Conservation (phyloP, 345 rosid species). For the Salix dunnii region DNA sequence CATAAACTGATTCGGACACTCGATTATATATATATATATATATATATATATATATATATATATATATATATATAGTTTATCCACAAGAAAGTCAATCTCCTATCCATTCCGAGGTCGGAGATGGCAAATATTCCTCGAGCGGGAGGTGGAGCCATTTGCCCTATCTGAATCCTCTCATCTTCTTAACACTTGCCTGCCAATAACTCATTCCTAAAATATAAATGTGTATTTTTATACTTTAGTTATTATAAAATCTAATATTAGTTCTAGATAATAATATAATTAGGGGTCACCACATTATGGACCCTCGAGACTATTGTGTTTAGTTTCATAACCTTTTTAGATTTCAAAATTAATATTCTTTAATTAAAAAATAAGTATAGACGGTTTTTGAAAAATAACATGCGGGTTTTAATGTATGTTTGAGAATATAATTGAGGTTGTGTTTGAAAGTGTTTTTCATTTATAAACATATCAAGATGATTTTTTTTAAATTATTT, state of each 20-base stretch:
- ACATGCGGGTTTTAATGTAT: neutral
- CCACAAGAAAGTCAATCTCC: too few relatives aligned
- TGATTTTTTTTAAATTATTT: too few relatives aligned
- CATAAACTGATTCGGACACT: too few relatives aligned
- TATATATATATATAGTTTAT: too few relatives aligned
- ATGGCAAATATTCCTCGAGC: neutral
- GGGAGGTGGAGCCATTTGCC: too few relatives aligned
- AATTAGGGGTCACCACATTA: neutral
- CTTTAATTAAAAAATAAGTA: neutral
- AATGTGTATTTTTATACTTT: neutral
- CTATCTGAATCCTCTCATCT: too few relatives aligned
- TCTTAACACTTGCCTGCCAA: too few relatives aligned
- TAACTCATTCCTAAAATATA: neutral
- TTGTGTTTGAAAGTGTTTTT: too few relatives aligned
- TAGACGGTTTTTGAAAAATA: neutral
- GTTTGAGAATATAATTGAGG: too few relatives aligned
- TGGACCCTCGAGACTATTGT: neutral
- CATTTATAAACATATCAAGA: too few relatives aligned
- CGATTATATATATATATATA: too few relatives aligned
- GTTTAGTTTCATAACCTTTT: neutral
- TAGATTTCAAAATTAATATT: neutral
- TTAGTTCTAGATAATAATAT: neutral
- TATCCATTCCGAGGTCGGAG: neutral
- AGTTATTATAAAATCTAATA: neutral
- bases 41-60: too few relatives aligned